phyloP scores from a whole-genome alignment of 225 moss, liverwort and hornwort genomes.

The Bryum argenteum region DNA sequence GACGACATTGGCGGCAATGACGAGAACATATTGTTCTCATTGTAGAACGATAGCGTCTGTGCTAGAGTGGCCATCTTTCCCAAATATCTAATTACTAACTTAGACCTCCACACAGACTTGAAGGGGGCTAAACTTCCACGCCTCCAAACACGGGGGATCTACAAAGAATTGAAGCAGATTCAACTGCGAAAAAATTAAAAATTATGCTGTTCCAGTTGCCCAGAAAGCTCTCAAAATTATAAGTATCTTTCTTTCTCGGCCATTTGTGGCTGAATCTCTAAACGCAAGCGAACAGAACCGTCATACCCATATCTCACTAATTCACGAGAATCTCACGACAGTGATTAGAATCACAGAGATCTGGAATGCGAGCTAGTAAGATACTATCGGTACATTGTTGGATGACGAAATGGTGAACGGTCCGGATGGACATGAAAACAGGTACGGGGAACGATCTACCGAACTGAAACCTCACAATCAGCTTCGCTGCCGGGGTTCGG shows the following conservation, averaged over 20 bases:
- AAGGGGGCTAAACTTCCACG: conserved; percentile 22
- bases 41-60: conserved; percentile 34
- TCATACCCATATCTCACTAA: neutral
- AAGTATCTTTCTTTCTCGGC: conserved; percentile 52
- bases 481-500: conserved; percentile 30
- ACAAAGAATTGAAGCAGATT: conserved; percentile 30
- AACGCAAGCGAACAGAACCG: too few relatives aligned
- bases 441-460: neutral
- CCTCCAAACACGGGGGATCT: conserved; percentile 44
- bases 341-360: conserved; percentile 38
- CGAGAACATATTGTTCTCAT: conserved; percentile 22
- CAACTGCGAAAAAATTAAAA: conserved; percentile 31
- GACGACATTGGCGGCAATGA: conserved; percentile 23
- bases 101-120: conserved; percentile 37
- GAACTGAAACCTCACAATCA: conserved; percentile 37
- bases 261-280: conserved; percentile 35
- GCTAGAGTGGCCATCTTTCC: conserved; percentile 29
- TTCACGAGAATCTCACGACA: neutral
- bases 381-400: conserved; percentile 4
- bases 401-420: neutral
- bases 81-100: neutral
- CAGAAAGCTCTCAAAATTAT: conserved; percentile 28
- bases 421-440: neutral
- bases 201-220: conserved; percentile 4
- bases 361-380: neutral